phyloP scores from a whole-genome alignment of 371 early-diverging fungal genomes.

The Apophysomyces trapeziformis region DNA sequence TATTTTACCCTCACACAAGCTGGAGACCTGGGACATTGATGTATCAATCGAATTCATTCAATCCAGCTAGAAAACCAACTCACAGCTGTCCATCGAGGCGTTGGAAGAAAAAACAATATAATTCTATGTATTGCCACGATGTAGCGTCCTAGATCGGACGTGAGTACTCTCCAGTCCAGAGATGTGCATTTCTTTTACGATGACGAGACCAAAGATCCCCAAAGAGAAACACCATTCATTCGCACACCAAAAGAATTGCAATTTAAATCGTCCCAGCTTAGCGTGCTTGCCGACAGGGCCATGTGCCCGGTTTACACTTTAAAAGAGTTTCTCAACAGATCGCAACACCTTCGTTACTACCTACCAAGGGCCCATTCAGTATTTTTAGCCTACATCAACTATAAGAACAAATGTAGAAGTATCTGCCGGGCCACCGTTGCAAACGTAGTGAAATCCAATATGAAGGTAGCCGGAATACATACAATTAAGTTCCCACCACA shows the following conservation, averaged over 20 bases:
- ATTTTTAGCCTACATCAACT: neutral
- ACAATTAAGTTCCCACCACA: conserved; percentile 13
- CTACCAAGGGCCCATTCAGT: neutral
- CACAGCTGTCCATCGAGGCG: neutral
- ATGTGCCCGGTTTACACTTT: conserved; percentile 17
- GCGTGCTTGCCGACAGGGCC: neutral
- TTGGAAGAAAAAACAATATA: conserved; percentile 22
- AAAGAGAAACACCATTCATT: neutral
- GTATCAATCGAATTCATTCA: neutral
- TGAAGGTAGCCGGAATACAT: conserved; percentile 10
- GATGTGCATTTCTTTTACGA: conserved; percentile 12
- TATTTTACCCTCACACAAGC: neutral
- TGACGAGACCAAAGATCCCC: neutral
- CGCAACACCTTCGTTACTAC: no score
- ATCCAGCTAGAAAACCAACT: neutral
- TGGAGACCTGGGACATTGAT: neutral
- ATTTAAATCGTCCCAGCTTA: conserved; percentile 11
- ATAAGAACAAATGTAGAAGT: neutral
- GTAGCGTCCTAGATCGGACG: conserved; percentile 27
- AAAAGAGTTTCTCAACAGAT: conserved; percentile 14
- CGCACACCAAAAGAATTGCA: conserved; percentile 24
- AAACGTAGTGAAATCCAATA: conserved; percentile 5
- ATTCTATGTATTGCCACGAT: conserved; percentile 21
- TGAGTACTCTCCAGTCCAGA: conserved; percentile 20
- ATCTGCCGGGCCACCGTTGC: conserved; percentile 6